Evolutionary conservation across 2,329 filamentous ascomycete species (phyloP), one percentile per base, ranked within the genome.

Genomic region (Tolypocladium amazonense): DNA sequence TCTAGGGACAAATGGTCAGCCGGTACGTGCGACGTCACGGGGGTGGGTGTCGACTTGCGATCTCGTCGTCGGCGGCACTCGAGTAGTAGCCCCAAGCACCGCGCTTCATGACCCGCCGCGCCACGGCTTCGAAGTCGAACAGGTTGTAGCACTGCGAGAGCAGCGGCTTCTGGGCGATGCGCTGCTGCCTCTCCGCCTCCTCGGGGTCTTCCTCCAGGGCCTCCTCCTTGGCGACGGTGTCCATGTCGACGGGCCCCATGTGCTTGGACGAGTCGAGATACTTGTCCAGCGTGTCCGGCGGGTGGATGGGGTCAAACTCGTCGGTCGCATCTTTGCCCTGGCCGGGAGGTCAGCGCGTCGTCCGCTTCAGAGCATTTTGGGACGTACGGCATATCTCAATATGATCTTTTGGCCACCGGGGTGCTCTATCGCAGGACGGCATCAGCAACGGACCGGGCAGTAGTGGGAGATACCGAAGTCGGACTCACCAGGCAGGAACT

Each of bases 31-130:
- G n/a, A n/a, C n/a, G n/a, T n/a, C n/a, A n/a, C 25, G 1, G 27
- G 5, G 37, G 37, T 18, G 2, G n/a, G 5, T 1, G 11, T 3
- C 27, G 23, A 61, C 71, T 55, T 63, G 76, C 75, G 65, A 77
- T 77, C 65, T 77, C 75, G 60, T 77, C 75, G 37, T 77, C 75
- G 0, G 93, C 91, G 60, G 90, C 93, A 70, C 89, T 94, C 0
- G 91, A 96, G 75, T 99, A 99, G 77, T 99, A 99, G 33, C 89
- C 94, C 94, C 94, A 99, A 0, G 93, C 93, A 1, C 88, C 88
- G 78, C 89, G 95, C 83, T 96, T 97, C 93, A 97, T 97, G 60
- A 95, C 85, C 45, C 85, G 81, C 67, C 88, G 86, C 6, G 94
- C 94, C 41, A 97, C 93, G 4, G 90, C 86, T 80, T 99, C 94